Percentiles rank a stretch among this genome's conserved stretches.
Conservation (phyloP, 2,329 filamentous ascomycete genomes). For the Aspergillus terreus region DNA sequence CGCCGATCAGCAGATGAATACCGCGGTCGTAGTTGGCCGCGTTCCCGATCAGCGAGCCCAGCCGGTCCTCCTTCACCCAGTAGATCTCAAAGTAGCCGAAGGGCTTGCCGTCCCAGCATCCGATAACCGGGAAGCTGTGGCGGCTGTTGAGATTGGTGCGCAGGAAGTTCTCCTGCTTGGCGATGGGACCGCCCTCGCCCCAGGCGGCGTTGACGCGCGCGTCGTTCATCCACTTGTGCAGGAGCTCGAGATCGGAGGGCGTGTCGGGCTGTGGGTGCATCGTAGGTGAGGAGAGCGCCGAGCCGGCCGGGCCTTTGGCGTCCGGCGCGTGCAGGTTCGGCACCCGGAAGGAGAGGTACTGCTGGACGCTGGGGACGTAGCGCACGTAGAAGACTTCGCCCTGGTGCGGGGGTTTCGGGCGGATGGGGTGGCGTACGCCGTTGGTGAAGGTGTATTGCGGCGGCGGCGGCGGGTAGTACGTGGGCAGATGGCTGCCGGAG, state of each 20-base stretch:
- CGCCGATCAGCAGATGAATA: constrained; percentile 82
- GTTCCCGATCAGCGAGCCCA: constrained; percentile 65
- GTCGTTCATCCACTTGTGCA: constrained; percentile 86
- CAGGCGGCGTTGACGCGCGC: constrained; percentile 82
- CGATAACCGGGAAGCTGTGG: constrained; percentile 87
- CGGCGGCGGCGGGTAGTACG: constrained; percentile 82
- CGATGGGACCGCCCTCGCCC: constrained; percentile 60
- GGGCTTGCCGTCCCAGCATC: constrained; percentile 88
- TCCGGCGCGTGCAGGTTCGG: constrained; percentile 55
- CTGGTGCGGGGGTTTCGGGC: constrained; percentile 84
- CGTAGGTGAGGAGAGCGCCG: constrained; percentile 4
- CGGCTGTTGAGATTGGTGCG: constrained; percentile 59
- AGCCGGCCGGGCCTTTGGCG: constrained; percentile 48
- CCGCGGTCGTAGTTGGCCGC: constrained; percentile 82
- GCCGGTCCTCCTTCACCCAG: constrained; percentile 88
- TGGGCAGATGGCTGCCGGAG: constrained; percentile 72
- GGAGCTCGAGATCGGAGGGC: constrained; percentile 60
- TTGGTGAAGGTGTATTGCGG: constrained; percentile 77
- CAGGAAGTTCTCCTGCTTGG: constrained; percentile 65
- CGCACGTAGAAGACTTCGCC: constrained; percentile 89
- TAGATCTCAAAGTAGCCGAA: constrained; percentile 99
- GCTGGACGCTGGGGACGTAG: constrained; percentile 74
- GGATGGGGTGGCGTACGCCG: constrained; percentile 75
- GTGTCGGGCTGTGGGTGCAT: neutral
- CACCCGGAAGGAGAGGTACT: constrained; percentile 85